A percentile compares a stretch with the other conserved stretches of the same genome.
phyloP scores from a whole-genome alignment of 2,329 filamentous ascomycete species.

The Daldinia sp. region DNA sequence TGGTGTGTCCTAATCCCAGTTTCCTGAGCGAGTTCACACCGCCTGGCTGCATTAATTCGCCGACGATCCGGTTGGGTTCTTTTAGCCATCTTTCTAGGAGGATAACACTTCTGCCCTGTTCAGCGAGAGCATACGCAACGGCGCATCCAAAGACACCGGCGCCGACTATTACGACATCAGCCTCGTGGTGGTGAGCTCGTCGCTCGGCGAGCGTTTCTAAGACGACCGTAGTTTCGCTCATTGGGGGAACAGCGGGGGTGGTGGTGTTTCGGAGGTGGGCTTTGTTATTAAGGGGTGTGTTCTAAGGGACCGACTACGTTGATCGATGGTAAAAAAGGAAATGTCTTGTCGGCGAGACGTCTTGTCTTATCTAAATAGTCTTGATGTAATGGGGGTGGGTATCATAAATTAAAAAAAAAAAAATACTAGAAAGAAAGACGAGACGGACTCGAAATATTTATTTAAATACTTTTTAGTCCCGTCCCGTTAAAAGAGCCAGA shows the following conservation, averaged over 20 bases:
- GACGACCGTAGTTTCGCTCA: slow-evolving; percentile 48
- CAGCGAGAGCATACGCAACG: slow-evolving; percentile 81
- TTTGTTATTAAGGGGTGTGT: slow-evolving; percentile 3
- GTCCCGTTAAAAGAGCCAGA: neutral
- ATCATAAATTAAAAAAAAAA: neutral
- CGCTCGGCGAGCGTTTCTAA: slow-evolving; percentile 55
- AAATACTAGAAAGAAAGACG: neutral
- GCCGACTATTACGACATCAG: slow-evolving; percentile 90
- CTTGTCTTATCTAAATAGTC: neutral
- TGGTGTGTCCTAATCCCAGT: slow-evolving; percentile 80
- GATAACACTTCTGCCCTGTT: slow-evolving; percentile 89
- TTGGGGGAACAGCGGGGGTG: slow-evolving; percentile 32
- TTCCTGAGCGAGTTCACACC: slow-evolving; percentile 82
- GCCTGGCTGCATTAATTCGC: slow-evolving; percentile 92
- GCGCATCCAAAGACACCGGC: slow-evolving; percentile 91
- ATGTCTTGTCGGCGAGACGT: slow-evolving; percentile 1
- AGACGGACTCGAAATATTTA: neutral
- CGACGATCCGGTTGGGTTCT: slow-evolving; percentile 94
- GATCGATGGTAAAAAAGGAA: neutral
- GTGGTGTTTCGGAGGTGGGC: slow-evolving; percentile 10
- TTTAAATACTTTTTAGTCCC: neutral
- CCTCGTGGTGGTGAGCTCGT: slow-evolving; percentile 66
- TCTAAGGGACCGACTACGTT: neutral
- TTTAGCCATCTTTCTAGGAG: slow-evolving; percentile 88
- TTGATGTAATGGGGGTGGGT: neutral